Evolutionary conservation across 768 basidiomycete genomes (phyloP), one percentile per base, ranked within the genome.

Genomic region (Mycena haematopus): DNA sequence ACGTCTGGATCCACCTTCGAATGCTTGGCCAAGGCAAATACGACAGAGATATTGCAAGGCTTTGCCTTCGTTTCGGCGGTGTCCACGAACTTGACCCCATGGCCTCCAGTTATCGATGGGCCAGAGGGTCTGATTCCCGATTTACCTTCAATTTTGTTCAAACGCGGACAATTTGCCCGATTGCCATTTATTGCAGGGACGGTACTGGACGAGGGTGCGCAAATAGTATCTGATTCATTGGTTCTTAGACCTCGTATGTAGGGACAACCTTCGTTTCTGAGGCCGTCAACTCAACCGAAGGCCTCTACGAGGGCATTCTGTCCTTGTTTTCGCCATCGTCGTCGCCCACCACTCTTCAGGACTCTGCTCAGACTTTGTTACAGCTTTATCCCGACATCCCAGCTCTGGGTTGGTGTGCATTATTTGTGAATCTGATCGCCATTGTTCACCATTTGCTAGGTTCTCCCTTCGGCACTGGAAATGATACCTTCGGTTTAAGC

Each of bases 111-210:
- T 1, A 60, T 83, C 24, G 81, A 83, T 65, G 81, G 80, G 0
- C 70, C 70, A 0, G 69, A 63, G 1, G 80, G 80, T 0, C 45
- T 82, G 7, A 68, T 75, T 14, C 78, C 79, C 3, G 80, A 78
- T 27, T 58, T 75, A 1, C 74, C 80, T 0, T 78, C 78, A 7
- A 70, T 40, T 27, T 63, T 79, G 19, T 68, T 77, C n/a, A 62
- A 69, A 1, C 35, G 60, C 6, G 78, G 79, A 0, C 69, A 71
- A 2, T 80, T 80, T 60, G 71, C 77, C 4, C 67, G 69, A 24
- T 35, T 83, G 2, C 81, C 82, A 1, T 79, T 80, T 62, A 81
- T 83, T n/a, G 70, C 79, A n/a, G 82, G 81, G 19, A 77, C 76
- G 2, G 74, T 72, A 58, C 70, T 78, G 19, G 50, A 51, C 31